Conservation (phyloP, 1,284 basidiomycete species). For the Grifola frondosa region DNA sequence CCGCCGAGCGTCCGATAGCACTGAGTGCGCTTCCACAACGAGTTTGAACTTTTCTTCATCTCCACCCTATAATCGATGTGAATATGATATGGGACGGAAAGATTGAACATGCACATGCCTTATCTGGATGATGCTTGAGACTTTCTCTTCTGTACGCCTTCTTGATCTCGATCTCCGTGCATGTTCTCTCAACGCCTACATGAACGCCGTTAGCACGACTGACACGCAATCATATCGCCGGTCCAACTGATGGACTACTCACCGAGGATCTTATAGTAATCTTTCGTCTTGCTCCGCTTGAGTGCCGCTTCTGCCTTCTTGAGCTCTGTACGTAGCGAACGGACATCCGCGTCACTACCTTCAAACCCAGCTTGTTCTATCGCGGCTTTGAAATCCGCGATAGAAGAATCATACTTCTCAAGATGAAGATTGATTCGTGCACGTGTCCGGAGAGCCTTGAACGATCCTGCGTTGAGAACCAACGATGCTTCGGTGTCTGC, state of each 20-base stretch:
- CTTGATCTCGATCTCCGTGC: conserved; percentile 71
- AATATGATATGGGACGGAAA: background rate
- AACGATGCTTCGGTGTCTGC: conserved; percentile 72
- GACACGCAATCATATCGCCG: too few species aligned
- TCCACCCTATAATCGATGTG: conserved; percentile 56
- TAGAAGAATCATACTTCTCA: conserved; percentile 72
- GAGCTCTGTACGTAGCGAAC: conserved; percentile 63
- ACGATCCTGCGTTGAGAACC: conserved; percentile 60
- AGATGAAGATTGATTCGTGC: conserved; percentile 76
- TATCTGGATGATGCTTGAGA: conserved; percentile 83
- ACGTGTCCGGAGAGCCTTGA: conserved; percentile 85
- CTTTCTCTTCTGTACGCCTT: conserved; percentile 78
- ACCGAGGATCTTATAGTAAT: conserved; percentile 79
- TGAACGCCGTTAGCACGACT: background rate
- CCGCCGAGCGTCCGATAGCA: conserved; percentile 70
- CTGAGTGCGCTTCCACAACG: conserved; percentile 72
- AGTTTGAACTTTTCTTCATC: conserved; percentile 88
- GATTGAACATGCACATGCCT: conserved; percentile 51
- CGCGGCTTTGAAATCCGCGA: conserved; percentile 78
- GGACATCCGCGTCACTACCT: conserved; percentile 59
- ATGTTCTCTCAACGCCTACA: conserved; percentile 51
- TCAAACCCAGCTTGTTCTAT: conserved; percentile 68
- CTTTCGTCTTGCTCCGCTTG: conserved; percentile 83
- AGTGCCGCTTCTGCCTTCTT: conserved; percentile 76
- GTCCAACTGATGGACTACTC: too few species aligned